Conservation (phyloP, 2,329 filamentous ascomycete genomes). For the Lomentospora prolificans region DNA sequence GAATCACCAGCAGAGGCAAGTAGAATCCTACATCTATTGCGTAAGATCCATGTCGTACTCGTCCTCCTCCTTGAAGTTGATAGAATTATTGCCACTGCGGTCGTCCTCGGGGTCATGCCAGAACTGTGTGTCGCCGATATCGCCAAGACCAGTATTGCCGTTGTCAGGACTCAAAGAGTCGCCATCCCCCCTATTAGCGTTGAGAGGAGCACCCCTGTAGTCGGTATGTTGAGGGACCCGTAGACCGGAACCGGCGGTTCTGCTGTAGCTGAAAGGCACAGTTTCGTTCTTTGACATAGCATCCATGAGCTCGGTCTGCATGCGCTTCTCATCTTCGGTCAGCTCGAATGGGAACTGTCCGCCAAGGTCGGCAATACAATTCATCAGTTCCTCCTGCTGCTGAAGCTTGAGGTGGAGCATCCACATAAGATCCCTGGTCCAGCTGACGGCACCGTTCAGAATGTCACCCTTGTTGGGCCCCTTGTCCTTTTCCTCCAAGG, state of each 20-base stretch:
- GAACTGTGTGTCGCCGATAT: constrained; percentile 44
- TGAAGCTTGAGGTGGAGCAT: constrained; percentile 81
- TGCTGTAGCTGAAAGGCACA: constrained; percentile 72
- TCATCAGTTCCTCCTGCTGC: constrained; percentile 79
- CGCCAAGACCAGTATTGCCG: constrained; percentile 20
- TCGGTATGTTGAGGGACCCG: constrained; percentile 92
- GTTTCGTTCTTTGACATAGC: constrained; percentile 73
- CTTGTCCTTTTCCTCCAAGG: constrained; percentile 95
- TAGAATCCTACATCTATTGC: constrained; percentile 24
- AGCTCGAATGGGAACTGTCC: constrained; percentile 70
- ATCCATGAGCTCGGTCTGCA: constrained; percentile 87
- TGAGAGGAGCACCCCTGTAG: constrained; percentile 59
- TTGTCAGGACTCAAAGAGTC: constrained; percentile 3
- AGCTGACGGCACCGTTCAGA: constrained; percentile 90
- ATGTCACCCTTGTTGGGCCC: constrained; percentile 98
- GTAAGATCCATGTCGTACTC: constrained; percentile 78
- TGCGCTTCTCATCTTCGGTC: constrained; percentile 86
- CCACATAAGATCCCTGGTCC: constrained; percentile 98
- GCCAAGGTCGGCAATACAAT: constrained; percentile 62
- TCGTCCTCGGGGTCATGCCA: constrained; percentile 65
- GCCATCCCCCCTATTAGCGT: neutral
- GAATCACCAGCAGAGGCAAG: too few relatives aligned
- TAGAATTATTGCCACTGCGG: constrained; percentile 52
- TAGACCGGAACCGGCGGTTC: constrained; percentile 72
- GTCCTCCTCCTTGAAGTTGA: constrained; percentile 89